Evolutionary conservation across 768 basidiomycete species (phyloP), one percentile per base, ranked within the genome.

Genomic region (Hemileccinum impolitum): DNA sequence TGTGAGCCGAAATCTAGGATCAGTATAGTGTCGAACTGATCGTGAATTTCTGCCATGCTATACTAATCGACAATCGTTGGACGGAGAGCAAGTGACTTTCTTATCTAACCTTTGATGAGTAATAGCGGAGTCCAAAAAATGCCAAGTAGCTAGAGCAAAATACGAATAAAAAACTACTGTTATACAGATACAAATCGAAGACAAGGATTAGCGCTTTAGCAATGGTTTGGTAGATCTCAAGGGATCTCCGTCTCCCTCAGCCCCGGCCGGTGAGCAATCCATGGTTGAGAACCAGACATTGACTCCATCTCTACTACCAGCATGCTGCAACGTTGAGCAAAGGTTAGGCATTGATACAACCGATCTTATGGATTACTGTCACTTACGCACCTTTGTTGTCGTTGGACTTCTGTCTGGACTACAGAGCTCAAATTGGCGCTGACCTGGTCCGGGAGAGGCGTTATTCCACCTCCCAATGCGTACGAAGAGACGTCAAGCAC

Each of bases 1-100:
- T 93, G 94, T 10, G 94, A 96, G 46, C 95, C 95, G 70, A 98
- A 98, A 70, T 98, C 95, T 30, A 98, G 75, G 61, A 98, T 96
- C 37, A 97, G 83, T 56, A 98, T 84, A 19, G 94, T 94, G 63
- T 97, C 94, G 66, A 95, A 97, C 56, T 93, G 84, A 68, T 91
- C 87, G 70, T 95, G 92, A 59, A 96, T 96, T 67, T 92, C 90
- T 12, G 85, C 75, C 87, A 90, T 90, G 42, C 19, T 23, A 18
- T n/a, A n/a, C 21, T n/a, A 3, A 19, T 30, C 21, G 48, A 26
- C 18, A 39, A 6, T 18, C 8, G 37, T 21, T 38, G 34, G 15
- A 32, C 11, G 28, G 11, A 8, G 28, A 23, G 23, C 6, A n/a
- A 6, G 23, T 23, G 23, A 23, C 23, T 23, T 23, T 23, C 23